phyloP scores from a whole-genome alignment of 345 rosid genomes.

The Kernera saxatilis region DNA sequence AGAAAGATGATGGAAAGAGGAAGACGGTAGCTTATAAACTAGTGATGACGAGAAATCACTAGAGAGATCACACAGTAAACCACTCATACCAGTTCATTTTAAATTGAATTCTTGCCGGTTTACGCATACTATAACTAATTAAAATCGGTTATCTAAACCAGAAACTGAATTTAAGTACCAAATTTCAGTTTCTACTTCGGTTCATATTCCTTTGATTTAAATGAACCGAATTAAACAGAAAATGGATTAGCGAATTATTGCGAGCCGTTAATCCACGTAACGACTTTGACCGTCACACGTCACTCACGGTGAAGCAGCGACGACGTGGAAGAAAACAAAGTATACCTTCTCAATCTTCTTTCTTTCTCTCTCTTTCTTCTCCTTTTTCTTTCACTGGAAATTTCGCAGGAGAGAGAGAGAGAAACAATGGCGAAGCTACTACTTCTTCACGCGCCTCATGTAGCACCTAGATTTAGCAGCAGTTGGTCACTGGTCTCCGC shows the following conservation, averaged over 20 bases:
- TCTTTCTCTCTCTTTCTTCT: not conserved
- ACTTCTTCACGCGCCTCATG: slow-evolving; percentile 42
- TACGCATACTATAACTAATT: not conserved
- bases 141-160: not conserved
- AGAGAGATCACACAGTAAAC: slow-evolving; percentile 8
- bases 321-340: slow-evolving; percentile 33
- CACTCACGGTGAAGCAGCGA: slow-evolving; percentile 19
- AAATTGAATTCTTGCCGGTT: not conserved
- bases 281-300: slow-evolving; percentile 31
- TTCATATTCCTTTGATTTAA: not conserved
- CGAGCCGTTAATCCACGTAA: slow-evolving; percentile 25
- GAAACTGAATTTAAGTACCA: not conserved
- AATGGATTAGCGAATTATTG: not conserved
- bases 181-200: not conserved
- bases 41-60: slow-evolving; percentile 7
- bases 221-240: not conserved
- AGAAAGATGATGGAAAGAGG: slow-evolving; percentile 2
- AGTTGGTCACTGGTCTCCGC: slow-evolving; percentile 23
- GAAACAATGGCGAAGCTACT: slow-evolving; percentile 56
- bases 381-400: not conserved
- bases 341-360: slow-evolving; percentile 14
- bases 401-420: not conserved
- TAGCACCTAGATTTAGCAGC: slow-evolving; percentile 31
- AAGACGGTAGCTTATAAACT: not conserved
- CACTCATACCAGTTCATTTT: not conserved